A percentile compares a stretch with the other conserved stretches of the same genome.
Conservation (phyloP, 331 rosid species). For the Prunus yedoensis region DNA sequence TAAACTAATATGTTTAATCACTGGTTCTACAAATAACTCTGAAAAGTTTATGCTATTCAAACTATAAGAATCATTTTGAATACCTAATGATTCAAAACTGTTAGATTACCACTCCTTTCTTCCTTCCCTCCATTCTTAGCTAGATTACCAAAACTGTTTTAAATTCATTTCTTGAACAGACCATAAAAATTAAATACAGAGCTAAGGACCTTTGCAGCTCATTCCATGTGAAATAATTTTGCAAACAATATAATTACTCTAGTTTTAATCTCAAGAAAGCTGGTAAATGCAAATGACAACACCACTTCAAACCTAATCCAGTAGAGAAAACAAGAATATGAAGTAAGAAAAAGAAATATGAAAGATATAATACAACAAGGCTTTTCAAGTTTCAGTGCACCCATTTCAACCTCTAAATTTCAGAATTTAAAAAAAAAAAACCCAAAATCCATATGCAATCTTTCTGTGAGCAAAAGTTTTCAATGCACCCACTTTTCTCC, state of each 20-base stretch:
- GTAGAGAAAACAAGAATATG: neutral
- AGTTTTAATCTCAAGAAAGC: neutral
- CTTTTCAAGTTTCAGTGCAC: neutral
- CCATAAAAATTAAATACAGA: neutral
- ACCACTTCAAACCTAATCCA: constrained; percentile 2
- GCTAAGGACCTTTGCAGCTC: neutral
- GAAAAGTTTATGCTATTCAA: neutral
- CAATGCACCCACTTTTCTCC: neutral
- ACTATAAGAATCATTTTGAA: neutral
- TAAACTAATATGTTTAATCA: neutral
- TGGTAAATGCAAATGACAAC: neutral
- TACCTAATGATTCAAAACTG: neutral
- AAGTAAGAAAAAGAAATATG: neutral
- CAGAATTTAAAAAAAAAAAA: neutral
- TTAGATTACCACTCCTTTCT: neutral
- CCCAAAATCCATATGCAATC: neutral
- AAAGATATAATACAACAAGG: neutral
- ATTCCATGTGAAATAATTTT: constrained; percentile 1
- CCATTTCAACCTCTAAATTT: neutral
- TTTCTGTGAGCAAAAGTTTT: neutral
- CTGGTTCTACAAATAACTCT: neutral
- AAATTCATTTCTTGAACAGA: neutral
- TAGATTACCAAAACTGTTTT: neutral
- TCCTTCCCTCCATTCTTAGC: neutral
- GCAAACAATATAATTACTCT: neutral